A percentile compares a stretch with the other conserved stretches of the same genome.
Evolutionary conservation across 2,329 filamentous ascomycete genomes (phyloP).

Genomic region (Cyclaneusma minus): DNA sequence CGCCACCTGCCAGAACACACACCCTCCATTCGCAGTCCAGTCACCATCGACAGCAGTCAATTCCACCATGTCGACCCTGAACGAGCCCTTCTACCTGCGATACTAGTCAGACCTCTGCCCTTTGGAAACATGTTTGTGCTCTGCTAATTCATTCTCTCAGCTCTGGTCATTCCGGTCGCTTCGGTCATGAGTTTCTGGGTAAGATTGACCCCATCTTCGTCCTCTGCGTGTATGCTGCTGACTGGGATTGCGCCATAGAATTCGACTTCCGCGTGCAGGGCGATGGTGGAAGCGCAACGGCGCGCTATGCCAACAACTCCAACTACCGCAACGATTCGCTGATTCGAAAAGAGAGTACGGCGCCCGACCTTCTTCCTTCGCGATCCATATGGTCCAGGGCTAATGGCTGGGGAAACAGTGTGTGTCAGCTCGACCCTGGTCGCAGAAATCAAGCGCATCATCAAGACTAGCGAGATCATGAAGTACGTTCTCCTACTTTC

Average conservation of each 20-base stretch:
- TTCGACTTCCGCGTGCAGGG: slow-evolving; percentile 91
- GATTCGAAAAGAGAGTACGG: slow-evolving; percentile 96
- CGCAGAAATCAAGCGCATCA: slow-evolving; percentile 90
- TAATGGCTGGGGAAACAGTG: slow-evolving; percentile 41
- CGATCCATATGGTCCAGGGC: slow-evolving; percentile 4
- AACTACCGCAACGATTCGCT: slow-evolving; percentile 98
- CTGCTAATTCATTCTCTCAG: slow-evolving; percentile 29
- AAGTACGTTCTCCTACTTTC: slow-evolving; percentile 46
- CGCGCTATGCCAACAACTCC: slow-evolving; percentile 97
- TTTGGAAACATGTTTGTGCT: slow-evolving; percentile 1
- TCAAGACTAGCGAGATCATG: slow-evolving; percentile 93
- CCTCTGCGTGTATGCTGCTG: slow-evolving; percentile 4
- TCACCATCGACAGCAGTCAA: neutral
- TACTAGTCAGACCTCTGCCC: slow-evolving; percentile 62
- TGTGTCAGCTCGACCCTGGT: slow-evolving; percentile 85
- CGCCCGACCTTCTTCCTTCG: slow-evolving; percentile 1
- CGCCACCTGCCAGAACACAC: too few species aligned
- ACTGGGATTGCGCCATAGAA: slow-evolving; percentile 39
- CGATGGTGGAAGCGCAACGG: slow-evolving; percentile 83
- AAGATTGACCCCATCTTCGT: slow-evolving; percentile 11
- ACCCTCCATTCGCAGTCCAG: too few species aligned
- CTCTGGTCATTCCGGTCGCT: slow-evolving; percentile 92
- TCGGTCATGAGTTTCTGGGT: slow-evolving; percentile 98
- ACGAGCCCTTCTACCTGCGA: slow-evolving; percentile 84
- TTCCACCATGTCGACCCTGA: slow-evolving; percentile 44